Conservation (phyloP, 345 rosid species). For the Cochlearia excelsa region DNA sequence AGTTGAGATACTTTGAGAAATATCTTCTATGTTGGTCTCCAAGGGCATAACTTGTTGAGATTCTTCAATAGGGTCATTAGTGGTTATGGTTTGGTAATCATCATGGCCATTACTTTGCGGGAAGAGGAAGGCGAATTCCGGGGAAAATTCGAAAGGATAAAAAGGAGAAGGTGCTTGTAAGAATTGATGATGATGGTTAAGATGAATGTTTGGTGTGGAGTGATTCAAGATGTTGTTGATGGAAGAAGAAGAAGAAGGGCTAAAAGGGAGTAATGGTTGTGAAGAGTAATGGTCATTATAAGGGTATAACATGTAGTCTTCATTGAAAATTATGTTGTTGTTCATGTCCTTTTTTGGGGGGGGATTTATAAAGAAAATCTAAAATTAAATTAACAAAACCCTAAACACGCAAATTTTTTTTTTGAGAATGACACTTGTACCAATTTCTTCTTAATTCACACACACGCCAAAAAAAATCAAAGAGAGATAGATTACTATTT, state of each 20-base stretch:
- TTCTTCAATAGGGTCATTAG: conserved; percentile 24
- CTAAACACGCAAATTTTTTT: conserved; percentile 9
- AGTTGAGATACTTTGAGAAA: conserved; percentile 29
- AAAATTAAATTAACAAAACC: conserved; percentile 25
- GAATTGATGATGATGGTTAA: conserved; percentile 27
- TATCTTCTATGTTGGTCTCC: conserved; percentile 34
- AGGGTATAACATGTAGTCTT: conserved; percentile 37
- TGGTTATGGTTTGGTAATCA: conserved; percentile 19
- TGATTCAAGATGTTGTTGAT: conserved; percentile 27
- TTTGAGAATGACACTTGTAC: conserved; percentile 40
- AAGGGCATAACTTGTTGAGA: conserved; percentile 25
- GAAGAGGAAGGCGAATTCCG: conserved; percentile 29
- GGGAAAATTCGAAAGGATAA: conserved; percentile 35
- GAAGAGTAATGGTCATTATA: conserved; percentile 40
- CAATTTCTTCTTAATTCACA: conserved; percentile 15
- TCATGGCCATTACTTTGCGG: conserved; percentile 23
- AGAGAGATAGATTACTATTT: conserved; percentile 32
- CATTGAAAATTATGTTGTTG: conserved; percentile 36
- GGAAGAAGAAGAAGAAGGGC: conserved; percentile 31
- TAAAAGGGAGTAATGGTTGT: conserved; percentile 34
- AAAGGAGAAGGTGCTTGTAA: conserved; percentile 48
- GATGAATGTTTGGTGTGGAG: conserved; percentile 23
- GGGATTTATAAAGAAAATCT: conserved; percentile 10
- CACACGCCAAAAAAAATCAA: conserved; percentile 13
- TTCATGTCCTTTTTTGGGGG: conserved; percentile 33